Evolutionary conservation across 768 basidiomycete species (phyloP), one percentile per base, ranked within the genome.

Genomic region (Suillus alpinus): DNA sequence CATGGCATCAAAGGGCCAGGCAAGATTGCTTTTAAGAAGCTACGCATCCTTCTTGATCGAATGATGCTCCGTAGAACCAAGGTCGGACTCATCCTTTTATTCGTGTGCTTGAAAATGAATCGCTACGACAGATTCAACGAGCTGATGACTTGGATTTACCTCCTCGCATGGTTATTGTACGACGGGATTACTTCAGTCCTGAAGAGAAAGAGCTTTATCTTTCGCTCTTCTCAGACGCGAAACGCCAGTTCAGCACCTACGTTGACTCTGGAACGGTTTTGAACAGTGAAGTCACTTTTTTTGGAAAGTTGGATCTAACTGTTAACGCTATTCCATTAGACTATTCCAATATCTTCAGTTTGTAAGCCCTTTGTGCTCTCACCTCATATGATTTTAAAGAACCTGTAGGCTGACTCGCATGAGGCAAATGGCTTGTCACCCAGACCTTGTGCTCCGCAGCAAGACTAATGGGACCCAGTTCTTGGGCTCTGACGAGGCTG

Each of bases 111-210:
- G 18, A 58, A n/a, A 29, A 57, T 47, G 58, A 49, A 13, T 29
- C 18, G 55, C 32, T 50, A 16, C 29, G 1, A 7, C 57, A 98
- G 88, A 79, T 98, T 49, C 92, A 99, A 84, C 84, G 90, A 59
- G 96, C 96, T 1, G 97, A 99, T 69, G 97, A 99, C 71, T 84
- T 99, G 26, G 97, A 94, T 6, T 76, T 98, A 20, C 97, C 97
- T 8, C 97, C 97, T 7, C 83, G 97, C 41, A 95, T 88, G 0
- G 91, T 99, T 23, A 81, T 92, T 51, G 87, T 99, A 60, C 85
- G 94, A 47, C 79, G 87, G 56, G 96, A 98, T 72, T 91, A 89
- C 73, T 98, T 98, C 80, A 95, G 92, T 64, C 90, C 93, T 0
- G 95, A 97, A 74, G 97, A 99, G 77, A 98, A 95, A 71, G 97